Evolutionary conservation across 805 yeast genomes (phyloP).

Genomic region (Hagleromyces aurorensis): DNA sequence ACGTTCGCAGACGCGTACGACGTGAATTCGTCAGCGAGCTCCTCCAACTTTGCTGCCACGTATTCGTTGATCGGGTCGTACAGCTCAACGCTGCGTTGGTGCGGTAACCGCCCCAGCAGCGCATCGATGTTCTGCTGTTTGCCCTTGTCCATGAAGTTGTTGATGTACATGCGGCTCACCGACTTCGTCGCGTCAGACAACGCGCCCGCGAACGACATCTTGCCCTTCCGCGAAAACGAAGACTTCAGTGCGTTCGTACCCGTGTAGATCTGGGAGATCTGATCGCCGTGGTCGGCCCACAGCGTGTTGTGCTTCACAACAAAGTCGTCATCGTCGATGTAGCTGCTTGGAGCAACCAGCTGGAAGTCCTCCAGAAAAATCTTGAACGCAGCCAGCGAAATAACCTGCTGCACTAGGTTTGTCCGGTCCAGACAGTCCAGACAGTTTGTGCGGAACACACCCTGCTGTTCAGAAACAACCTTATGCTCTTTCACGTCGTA

Average conservation of each 20-base stretch:
- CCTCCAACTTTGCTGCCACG: constrained; percentile 54
- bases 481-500: constrained; percentile 52
- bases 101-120: constrained; percentile 70
- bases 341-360: constrained; percentile 19
- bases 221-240: constrained; percentile 89
- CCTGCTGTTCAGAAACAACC: constrained; percentile 69
- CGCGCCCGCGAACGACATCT: constrained; percentile 95
- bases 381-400: constrained; percentile 65
- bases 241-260: constrained; percentile 97
- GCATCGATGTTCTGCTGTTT: constrained; percentile 88
- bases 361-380: constrained; percentile 39
- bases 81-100: constrained; percentile 61
- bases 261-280: constrained; percentile 88
- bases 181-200: constrained; percentile 95
- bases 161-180: constrained; percentile 89
- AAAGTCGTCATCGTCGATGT: constrained; percentile 42
- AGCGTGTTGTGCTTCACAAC: constrained; percentile 70
- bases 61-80: constrained; percentile 86
- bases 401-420: constrained; percentile 77
- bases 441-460: constrained; percentile 89
- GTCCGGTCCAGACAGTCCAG: constrained; percentile 93
- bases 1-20: constrained; percentile 51
- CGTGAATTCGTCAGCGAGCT: constrained; percentile 44
- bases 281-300: constrained; percentile 99
- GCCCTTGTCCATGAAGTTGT: constrained; percentile 87